Evolutionary conservation across 805 yeast species (phyloP), one percentile per base, ranked within the genome.

Genomic region (Monosporozyma solicola): DNA sequence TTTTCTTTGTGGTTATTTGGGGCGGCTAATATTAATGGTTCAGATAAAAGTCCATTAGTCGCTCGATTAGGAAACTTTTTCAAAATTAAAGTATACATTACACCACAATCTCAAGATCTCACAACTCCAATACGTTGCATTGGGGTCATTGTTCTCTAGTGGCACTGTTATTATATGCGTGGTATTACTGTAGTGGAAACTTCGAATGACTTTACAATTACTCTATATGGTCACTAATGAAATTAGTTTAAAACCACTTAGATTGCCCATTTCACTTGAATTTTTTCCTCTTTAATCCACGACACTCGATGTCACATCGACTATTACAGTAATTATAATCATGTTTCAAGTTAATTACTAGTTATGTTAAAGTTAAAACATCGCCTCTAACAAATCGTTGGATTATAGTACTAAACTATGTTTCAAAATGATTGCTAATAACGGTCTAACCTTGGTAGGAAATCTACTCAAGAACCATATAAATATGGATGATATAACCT

Each of bases 61-160:
- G 53, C 41, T 50, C 10, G 24, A 47, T 41, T 47, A 47, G 53
- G 53, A 47, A 51, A 25, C 29, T 35, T 31, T 29, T 22, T 25
- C 13, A n/a, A 43, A 20, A 22, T 10, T 11, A 10, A 43, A 43
- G 29, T 22, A n/a, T 13, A 43, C 24, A 22, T 24, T 43, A 43
- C 29, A 43, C 31, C 24, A 43, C 20, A 8, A 20, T 16, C 11
- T 16, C 5, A 39, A 39, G 25, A 39, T 8, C 24, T 4, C 24
- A 11, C 25, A 39, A 20, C 43, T 20, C 43, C 25, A 39, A 7
- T 5, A 20, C 11, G 8, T 39, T 8, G 20, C 43, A 39, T 37
- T 37, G 16, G 16, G 16, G 16, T 22, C 22, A 39, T 20, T 39
- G 25, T 16, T 39, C 20, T 16, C 3, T 16, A 15, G 5, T 11